phyloP scores from a whole-genome alignment of 1,284 basidiomycete species.

The Trametes versicolor region DNA sequence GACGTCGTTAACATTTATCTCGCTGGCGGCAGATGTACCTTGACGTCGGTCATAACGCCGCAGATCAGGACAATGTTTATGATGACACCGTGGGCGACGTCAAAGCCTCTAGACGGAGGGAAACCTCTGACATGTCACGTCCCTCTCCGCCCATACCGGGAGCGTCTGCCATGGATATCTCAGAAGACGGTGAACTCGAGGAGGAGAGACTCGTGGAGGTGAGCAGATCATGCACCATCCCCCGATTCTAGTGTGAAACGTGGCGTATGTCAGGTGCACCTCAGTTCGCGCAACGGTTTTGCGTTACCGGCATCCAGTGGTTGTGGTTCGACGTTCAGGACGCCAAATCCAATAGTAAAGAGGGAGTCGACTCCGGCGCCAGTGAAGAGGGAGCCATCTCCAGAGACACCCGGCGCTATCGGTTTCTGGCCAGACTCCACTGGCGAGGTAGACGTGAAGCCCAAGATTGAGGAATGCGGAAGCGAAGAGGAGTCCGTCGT shows the following conservation, averaged over 20 bases:
- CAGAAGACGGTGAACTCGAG: background rate
- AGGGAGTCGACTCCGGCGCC: background rate
- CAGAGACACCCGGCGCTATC: background rate
- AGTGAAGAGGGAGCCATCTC: background rate
- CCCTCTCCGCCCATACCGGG: background rate
- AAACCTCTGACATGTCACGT: background rate
- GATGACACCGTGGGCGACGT: background rate
- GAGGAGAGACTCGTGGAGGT: slow-evolving; percentile 13
- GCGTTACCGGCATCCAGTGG: background rate
- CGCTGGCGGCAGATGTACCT: background rate
- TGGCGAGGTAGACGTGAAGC: background rate
- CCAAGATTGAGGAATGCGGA: slow-evolving; percentile 3
- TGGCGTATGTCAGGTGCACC: slow-evolving; percentile 1
- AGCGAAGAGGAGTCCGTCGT: slow-evolving; percentile 18
- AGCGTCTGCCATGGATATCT: background rate
- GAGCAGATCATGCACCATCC: background rate
- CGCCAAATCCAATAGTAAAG: background rate
- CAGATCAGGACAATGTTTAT: background rate
- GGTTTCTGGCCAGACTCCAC: background rate
- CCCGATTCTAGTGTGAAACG: background rate
- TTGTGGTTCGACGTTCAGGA: background rate
- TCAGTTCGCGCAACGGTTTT: slow-evolving; percentile 4
- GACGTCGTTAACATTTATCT: background rate
- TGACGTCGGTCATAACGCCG: background rate
- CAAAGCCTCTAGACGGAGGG: background rate